Base-by-base conservation (phyloP, 768 basidiomycete genomes). In the Mycena vitilis region DNA sequence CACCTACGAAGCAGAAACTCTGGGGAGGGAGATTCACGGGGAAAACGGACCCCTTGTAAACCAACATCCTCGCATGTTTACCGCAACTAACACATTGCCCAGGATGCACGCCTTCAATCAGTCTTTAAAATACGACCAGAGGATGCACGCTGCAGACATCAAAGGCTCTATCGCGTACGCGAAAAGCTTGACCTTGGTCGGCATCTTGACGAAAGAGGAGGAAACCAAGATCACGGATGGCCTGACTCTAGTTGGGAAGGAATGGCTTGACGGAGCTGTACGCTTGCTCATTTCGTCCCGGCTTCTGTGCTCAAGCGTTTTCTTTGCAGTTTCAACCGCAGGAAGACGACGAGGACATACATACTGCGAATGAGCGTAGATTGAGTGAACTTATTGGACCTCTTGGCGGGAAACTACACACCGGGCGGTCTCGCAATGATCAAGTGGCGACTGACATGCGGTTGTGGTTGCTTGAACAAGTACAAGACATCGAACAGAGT, bases 51-150 rank as follows among this genome's bases (percentile, higher is more conserved):
- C 96, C 94, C 37, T 78, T 95, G 93, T 93, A 79, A n/a, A n/a
- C 69, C 88, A 81, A 25, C 8, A 44, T 36, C 53, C 22, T 44
- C 20, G 44, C 48, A 7, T 47, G 44, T 36, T 75, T 70, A 70
- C 72, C 54, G 62, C 68, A 56, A 69, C 63, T 70, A 56, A 73
- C 47, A 59, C 60, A 23, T 15, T 70, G 56, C 60, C 40, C 75
- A 97, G 95, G 52, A 99, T 99, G 97, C 95, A 98, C 79, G 93
- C 90, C 37, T 99, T 97, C 84, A 99, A 98, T 78, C 95, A 98
- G 78, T 98, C 96, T 30, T 85, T 99, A 73, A 90, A 88, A 70
- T 99, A 98, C 80, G 97, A 99, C 78, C 89, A 94, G 78, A 88
- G 95, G 48, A 98, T 99, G 96, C 89, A 96, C 77, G 87, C 88